Conservation (phyloP, 2,329 filamentous ascomycete genomes). For the Neonectria punicea region DNA sequence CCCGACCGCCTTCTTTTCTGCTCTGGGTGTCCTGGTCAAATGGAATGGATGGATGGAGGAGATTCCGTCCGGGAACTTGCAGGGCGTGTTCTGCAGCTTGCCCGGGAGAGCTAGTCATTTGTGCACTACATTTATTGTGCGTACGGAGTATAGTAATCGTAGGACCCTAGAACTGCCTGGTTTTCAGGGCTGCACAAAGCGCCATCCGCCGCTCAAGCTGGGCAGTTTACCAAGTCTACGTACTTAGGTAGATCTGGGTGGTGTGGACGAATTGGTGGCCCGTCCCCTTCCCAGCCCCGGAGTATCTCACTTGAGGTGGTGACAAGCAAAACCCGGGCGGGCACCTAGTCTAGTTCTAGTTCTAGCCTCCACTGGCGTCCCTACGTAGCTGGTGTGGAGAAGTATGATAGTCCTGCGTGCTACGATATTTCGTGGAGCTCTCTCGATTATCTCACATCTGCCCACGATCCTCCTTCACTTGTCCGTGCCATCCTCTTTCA, state of each 20-base stretch:
- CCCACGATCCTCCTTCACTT: slow-evolving; percentile 8
- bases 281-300: slow-evolving; percentile 15
- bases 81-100: slow-evolving; percentile 4
- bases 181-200: not conserved
- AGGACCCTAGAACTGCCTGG: not conserved
- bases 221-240: not conserved
- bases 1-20: slow-evolving; percentile 28
- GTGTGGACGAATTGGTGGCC: slow-evolving; percentile 14
- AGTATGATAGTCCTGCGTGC: not conserved
- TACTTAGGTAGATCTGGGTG: not conserved
- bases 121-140: not conserved
- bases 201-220: slow-evolving; percentile 1
- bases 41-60: not conserved
- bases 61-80: slow-evolving; percentile 11
- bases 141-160: slow-evolving; percentile 2
- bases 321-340: slow-evolving; percentile 1
- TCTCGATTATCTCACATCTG: slow-evolving; percentile 19
- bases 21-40: slow-evolving; percentile 9
- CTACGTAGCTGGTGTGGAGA: slow-evolving; percentile 2
- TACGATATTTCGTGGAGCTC: slow-evolving; percentile 6
- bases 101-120: not conserved
- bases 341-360: not conserved
- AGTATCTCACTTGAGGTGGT: not conserved
- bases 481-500: slow-evolving; percentile 1
- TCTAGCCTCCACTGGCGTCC: not conserved